These are phyloP conservation scores for Populus tremula DNA, from an alignment of 345 rosid species.

Conservation along the genomic window DNA sequence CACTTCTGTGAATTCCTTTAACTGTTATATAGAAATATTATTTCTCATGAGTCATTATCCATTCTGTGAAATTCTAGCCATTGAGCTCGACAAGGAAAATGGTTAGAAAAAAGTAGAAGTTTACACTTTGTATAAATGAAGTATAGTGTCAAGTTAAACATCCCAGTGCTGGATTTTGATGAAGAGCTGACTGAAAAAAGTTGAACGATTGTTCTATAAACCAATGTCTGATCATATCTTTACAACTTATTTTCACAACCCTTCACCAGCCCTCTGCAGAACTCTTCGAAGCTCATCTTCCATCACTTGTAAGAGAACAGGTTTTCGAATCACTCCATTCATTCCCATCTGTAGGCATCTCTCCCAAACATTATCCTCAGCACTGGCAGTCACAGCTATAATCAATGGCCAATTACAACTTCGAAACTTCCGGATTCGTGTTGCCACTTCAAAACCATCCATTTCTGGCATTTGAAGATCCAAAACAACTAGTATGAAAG, in stretches of 20 bases:
- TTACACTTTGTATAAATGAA: conserved; percentile 15
- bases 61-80: conserved; percentile 16
- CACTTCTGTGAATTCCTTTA: conserved; percentile 9
- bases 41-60: conserved; percentile 11
- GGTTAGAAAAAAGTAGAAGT: conserved; percentile 16
- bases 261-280: conserved; percentile 63
- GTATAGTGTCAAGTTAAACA: conserved; percentile 5
- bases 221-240: not conserved
- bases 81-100: not conserved
- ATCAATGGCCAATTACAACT: conserved; percentile 79
- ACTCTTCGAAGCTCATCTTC: conserved; percentile 76
- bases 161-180: not conserved
- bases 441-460: conserved; percentile 92
- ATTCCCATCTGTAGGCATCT: conserved; percentile 76
- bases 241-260: conserved; percentile 19
- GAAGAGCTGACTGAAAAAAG: not conserved
- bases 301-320: conserved; percentile 72
- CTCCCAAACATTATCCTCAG: conserved; percentile 71
- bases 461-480: conserved; percentile 92
- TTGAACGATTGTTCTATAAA: not conserved
- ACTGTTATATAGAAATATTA: conserved; percentile 10
- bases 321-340: conserved; percentile 88
- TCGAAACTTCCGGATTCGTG: conserved; percentile 72
- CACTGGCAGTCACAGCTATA: conserved; percentile 81
- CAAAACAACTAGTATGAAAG: conserved; percentile 60